phyloP scores from a whole-genome alignment of 164 flowering plant species.

The Hamamelis virginiana region DNA sequence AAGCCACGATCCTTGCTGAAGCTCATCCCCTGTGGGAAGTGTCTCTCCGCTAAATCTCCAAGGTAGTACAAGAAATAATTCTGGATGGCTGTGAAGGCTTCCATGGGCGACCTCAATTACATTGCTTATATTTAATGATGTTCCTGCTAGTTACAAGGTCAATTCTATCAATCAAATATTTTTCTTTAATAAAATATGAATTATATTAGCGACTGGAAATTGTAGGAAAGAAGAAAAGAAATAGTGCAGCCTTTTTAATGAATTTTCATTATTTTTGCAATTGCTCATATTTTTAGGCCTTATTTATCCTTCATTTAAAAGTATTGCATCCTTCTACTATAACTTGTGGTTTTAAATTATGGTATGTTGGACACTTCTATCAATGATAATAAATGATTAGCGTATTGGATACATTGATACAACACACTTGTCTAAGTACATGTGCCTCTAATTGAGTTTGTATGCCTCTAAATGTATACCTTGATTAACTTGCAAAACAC shows the following conservation, averaged over 20 bases:
- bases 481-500: no score
- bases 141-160: constrained; percentile 25
- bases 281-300: background rate
- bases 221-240: constrained; percentile 19
- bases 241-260: constrained; percentile 4
- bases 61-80: constrained; percentile 35
- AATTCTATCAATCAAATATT: constrained; percentile 24
- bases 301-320: background rate
- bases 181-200: constrained; percentile 25
- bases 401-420: no score
- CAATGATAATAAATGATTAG: no score
- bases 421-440: no score
- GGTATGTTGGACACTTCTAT: no score
- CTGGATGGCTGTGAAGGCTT: constrained; percentile 16
- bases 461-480: no score
- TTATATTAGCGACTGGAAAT: constrained; percentile 15
- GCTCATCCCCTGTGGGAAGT: constrained; percentile 61
- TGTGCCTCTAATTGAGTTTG: no score
- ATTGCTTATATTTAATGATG: constrained; percentile 35
- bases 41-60: constrained; percentile 53
- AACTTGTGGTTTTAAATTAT: no score
- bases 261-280: constrained; percentile 2
- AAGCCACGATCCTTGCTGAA: constrained; percentile 49
- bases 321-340: background rate
- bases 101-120: constrained; percentile 11